Evolutionary conservation across 139 green algal species (phyloP).

Genomic region (Chlamydomonas sp.): DNA sequence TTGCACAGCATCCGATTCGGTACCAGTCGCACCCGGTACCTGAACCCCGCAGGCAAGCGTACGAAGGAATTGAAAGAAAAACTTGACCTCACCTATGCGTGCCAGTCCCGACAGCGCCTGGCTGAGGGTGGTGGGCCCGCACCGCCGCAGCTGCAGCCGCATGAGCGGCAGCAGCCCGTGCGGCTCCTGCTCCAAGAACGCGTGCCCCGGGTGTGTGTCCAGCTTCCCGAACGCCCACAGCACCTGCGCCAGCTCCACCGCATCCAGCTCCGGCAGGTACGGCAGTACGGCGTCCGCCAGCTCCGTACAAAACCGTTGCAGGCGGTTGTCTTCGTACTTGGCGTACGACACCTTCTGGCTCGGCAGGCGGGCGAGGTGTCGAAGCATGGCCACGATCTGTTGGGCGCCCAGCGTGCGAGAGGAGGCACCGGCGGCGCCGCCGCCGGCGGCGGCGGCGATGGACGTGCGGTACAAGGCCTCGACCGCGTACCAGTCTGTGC

Average conservation of each 20-base stretch:
- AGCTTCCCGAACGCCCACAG: constrained; percentile 36
- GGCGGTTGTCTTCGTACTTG: constrained; percentile 27
- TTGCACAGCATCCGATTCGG: not conserved
- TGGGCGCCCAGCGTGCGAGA: not conserved
- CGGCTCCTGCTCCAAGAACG: not conserved
- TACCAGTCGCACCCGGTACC: too few relatives aligned
- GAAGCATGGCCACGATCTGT: not conserved
- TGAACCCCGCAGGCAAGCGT: too few relatives aligned
- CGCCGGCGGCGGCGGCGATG: not conserved
- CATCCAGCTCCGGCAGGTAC: not conserved
- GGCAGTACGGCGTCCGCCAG: constrained; percentile 7
- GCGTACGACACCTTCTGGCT: not conserved
- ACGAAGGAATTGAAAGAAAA: too few relatives aligned
- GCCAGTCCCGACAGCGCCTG: not conserved
- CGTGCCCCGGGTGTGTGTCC: constrained; percentile 15
- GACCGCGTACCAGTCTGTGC: constrained; percentile 5
- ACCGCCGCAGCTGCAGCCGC: not conserved
- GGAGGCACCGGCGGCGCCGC: not conserved
- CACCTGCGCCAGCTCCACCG: not conserved
- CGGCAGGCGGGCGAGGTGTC: not conserved
- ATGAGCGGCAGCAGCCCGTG: constrained; percentile 5
- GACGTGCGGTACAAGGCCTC: constrained; percentile 5
- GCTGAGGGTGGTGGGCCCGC: constrained; percentile 16
- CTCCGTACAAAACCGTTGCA: not conserved
- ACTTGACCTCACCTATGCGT: not conserved